These are phyloP conservation scores for Umbilicus rupestris DNA, from an alignment of 164 flowering plant genomes.

Conservation along the genomic window DNA sequence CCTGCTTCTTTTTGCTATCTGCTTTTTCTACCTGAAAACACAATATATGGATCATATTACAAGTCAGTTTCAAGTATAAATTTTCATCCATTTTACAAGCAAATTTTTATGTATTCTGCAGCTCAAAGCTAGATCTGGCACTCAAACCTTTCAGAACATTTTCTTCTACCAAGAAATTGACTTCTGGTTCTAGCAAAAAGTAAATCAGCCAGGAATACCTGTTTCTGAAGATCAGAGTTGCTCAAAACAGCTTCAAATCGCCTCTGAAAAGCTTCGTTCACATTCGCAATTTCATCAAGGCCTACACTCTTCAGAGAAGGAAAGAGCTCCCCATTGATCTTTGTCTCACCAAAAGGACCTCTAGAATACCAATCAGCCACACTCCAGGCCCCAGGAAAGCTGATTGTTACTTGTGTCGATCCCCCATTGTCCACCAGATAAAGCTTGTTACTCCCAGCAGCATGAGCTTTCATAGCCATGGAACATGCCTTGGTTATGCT, in stretches of 20 bases:
- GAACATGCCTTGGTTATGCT: background rate
- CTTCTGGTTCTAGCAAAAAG: background rate
- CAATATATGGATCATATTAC: too few species aligned
- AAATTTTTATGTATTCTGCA: too few species aligned
- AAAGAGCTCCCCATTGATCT: slow-evolving; percentile 24
- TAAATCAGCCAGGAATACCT: slow-evolving; percentile 28
- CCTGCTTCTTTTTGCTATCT: slow-evolving; percentile 26
- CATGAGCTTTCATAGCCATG: background rate
- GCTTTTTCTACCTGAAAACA: slow-evolving; percentile 57
- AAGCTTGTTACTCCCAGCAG: background rate
- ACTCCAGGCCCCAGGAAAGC: slow-evolving; percentile 46
- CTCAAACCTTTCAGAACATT: background rate
- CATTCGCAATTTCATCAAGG: slow-evolving; percentile 29
- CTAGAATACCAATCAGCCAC: slow-evolving; percentile 33
- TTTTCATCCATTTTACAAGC: background rate
- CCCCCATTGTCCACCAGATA: background rate
- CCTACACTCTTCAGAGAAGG: slow-evolving; percentile 49
- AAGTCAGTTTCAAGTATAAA: background rate
- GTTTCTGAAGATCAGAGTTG: slow-evolving; percentile 17
- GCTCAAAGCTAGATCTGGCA: too few species aligned
- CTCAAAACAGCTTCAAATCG: slow-evolving; percentile 25
- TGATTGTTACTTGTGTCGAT: slow-evolving; percentile 9
- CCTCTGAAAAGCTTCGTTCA: slow-evolving; percentile 39
- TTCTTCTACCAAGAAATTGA: background rate
- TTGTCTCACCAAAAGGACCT: slow-evolving; percentile 29